Base-by-base conservation (phyloP, 129 eudicot species). In the Rutidosis leptorrhynchoides region DNA sequence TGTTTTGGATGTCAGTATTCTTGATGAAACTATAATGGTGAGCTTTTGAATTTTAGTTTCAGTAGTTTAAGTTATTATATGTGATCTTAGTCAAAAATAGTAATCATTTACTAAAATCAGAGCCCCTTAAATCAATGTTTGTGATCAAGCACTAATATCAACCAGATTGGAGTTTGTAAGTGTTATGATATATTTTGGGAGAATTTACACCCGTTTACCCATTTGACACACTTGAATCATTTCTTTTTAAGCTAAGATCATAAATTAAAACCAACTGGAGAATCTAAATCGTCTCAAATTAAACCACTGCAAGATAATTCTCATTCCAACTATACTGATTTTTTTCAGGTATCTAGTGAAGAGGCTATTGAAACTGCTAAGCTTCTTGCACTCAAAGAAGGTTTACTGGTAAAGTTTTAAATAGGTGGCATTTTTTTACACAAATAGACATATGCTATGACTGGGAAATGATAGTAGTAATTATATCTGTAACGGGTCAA, bases 321-420 rank as follows among this genome's bases (percentile, higher is more conserved):
- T 40, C n/a, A 35, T 35, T 40, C 16, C 46, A 40, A 10, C 16
- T 40, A 40, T 0, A 40, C 0, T 63, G 57, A 28, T 21, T 58
- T 30, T 27, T 20, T 46, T 28, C 17, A 92, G 96, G 66, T 92
- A 26, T 88, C 98, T 55, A 88, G 98, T 74, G 96, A 92, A 49
- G 96, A 83, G 75, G 82, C 98, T 65, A 85, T 91, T 22, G 98
- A 87, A 69, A 91, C 80, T 57, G 96, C 98, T n/a, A 87, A 87
- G 88, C 88, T 68, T 37, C 85, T 91, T 15, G 96, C 96, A 11
- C 54, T 87, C 59, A 85, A 85, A 77, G 98, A 92, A 83, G 98
- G 98, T 32, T 55, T 91, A 32, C 84, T 91, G 55, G 97, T 91
- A 80, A 79, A 86, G n/a, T n/a, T 77, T 74, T 5, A 12, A 40